These are phyloP conservation scores for Tetrastigma voinierianum DNA, from an alignment of 164 flowering plant species.

Conservation along the genomic window DNA sequence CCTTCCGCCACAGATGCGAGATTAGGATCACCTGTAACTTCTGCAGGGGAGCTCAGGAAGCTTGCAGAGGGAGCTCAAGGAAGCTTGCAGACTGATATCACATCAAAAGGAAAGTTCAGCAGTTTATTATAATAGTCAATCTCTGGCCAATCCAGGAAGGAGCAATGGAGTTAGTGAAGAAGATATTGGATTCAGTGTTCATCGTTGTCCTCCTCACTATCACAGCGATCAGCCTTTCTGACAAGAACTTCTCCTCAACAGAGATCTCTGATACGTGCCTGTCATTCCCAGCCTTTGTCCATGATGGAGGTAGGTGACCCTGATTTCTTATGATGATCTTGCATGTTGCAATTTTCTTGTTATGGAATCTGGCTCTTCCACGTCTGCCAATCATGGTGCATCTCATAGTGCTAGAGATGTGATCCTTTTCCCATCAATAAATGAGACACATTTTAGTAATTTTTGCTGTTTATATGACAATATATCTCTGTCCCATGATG, in stretches of 20 bases:
- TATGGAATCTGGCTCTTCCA: neutral
- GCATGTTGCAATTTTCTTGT: neutral
- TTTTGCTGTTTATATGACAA: neutral
- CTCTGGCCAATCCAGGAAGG: slow-evolving; percentile 26
- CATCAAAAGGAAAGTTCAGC: slow-evolving; percentile 29
- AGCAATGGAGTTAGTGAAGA: slow-evolving; percentile 23
- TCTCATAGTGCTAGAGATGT: too few relatives aligned
- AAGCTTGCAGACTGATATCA: too few relatives aligned
- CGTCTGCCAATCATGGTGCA: neutral
- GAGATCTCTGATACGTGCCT: slow-evolving; percentile 55
- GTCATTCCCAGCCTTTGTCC: slow-evolving; percentile 91
- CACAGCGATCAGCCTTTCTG: slow-evolving; percentile 51
- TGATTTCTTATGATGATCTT: neutral
- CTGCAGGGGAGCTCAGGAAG: slow-evolving; percentile 24
- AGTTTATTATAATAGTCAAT: slow-evolving; percentile 21
- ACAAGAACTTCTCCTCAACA: slow-evolving; percentile 49
- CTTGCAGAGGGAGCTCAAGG: too few relatives aligned
- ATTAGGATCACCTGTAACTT: slow-evolving; percentile 26
- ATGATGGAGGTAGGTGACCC: slow-evolving; percentile 57
- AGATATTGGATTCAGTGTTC: slow-evolving; percentile 46
- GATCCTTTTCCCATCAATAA: neutral
- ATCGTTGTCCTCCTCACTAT: slow-evolving; percentile 76
- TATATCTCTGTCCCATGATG: neutral
- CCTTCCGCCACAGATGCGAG: slow-evolving; percentile 34
- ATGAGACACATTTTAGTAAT: neutral